A percentile compares a stretch with the other conserved stretches of the same genome.
These are phyloP conservation scores for Calvatia gigantea DNA, from an alignment of 768 basidiomycete genomes.

Conservation along the genomic window DNA sequence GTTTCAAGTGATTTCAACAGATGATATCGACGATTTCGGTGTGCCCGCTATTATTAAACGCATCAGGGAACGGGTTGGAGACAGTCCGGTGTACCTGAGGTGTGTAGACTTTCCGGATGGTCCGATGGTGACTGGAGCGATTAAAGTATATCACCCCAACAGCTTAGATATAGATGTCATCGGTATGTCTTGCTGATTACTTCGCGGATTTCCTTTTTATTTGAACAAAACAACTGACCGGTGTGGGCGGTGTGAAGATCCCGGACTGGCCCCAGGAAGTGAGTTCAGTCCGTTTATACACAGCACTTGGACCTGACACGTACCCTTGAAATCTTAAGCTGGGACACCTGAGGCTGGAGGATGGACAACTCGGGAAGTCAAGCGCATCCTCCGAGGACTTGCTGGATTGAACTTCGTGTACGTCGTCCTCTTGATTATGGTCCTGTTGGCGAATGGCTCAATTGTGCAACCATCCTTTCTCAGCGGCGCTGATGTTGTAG, in stretches of 20 bases:
- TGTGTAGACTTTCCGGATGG: constrained; percentile 28
- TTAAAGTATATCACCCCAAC: background rate
- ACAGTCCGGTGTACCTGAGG: constrained; percentile 75
- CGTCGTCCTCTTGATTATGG: constrained; percentile 18
- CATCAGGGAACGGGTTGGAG: constrained; percentile 70
- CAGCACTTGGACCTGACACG: too few relatives aligned
- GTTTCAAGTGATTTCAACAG: constrained; percentile 74
- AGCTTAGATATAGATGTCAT: constrained; percentile 80
- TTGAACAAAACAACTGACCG: background rate
- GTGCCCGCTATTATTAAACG: constrained; percentile 63
- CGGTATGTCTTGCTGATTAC: constrained; percentile 35
- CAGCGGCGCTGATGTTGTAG: constrained; percentile 71
- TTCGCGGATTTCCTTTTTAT: background rate
- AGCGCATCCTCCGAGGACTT: constrained; percentile 76
- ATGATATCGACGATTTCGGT: constrained; percentile 83
- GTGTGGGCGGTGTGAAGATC: constrained; percentile 38
- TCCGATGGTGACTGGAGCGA: background rate
- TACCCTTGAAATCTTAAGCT: too few relatives aligned
- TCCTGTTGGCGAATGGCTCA: background rate
- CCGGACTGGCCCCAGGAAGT: constrained; percentile 78
- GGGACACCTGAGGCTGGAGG: constrained; percentile 85
- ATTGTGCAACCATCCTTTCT: background rate
- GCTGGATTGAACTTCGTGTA: constrained; percentile 80
- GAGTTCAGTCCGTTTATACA: constrained; percentile 28
- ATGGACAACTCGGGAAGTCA: constrained; percentile 81